These are phyloP conservation scores for Penicillium thymicola DNA, from an alignment of 2,329 filamentous ascomycete genomes.

Conservation along the genomic window DNA sequence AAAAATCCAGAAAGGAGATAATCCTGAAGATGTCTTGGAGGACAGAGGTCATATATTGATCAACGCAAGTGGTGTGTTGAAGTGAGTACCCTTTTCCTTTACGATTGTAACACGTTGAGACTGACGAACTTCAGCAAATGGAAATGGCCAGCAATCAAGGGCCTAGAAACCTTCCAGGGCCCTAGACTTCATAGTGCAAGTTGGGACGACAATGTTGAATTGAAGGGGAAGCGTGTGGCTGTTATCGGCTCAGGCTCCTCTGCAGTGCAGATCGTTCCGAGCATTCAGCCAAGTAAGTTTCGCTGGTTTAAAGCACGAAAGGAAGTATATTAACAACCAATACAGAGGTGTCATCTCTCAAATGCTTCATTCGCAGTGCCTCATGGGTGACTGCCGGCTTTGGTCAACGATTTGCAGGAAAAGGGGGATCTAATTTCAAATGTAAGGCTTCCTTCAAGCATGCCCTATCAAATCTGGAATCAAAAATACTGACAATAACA, in stretches of 20 bases:
- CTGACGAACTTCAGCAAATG: conserved; percentile 8
- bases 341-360: conserved; percentile 1
- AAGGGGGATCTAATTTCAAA: conserved; percentile 22
- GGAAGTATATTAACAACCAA: background rate
- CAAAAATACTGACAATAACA: conserved; percentile 3
- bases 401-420: conserved; percentile 18
- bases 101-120: background rate
- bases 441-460: conserved; percentile 11
- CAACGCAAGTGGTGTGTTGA: conserved; percentile 13
- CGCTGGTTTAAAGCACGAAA: background rate
- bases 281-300: conserved; percentile 17
- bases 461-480: background rate
- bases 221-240: conserved; percentile 41
- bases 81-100: conserved; percentile 1
- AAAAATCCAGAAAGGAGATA: conserved; percentile 15
- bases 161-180: conserved; percentile 7
- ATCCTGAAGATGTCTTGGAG: conserved; percentile 3
- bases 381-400: conserved; percentile 17
- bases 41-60: conserved; percentile 12
- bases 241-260: conserved; percentile 24
- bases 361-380: conserved; percentile 12
- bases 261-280: conserved; percentile 24
- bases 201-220: conserved; percentile 40
- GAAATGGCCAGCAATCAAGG: conserved; percentile 12
- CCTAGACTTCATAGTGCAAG: conserved; percentile 9